Evolutionary conservation across 371 early-diverging fungal species (phyloP), one percentile per base, ranked within the genome.

Genomic region (Actinomortierella wolfii): DNA sequence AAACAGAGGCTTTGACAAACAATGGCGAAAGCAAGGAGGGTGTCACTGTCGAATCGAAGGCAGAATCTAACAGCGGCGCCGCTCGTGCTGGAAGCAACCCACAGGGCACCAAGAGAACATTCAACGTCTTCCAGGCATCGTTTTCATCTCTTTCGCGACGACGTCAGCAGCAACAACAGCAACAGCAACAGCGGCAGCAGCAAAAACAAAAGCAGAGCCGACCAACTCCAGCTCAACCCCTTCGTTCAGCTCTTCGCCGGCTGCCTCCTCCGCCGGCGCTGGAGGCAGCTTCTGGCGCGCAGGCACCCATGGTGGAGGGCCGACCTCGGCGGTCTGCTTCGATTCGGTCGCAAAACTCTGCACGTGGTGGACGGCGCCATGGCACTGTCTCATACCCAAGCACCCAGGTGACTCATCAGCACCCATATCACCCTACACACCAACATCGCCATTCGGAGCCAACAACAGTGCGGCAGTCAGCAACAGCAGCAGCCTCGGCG

Each of bases 211-310:
- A 3, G 47, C 49, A 11, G 7, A 42, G 0, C 1, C 20, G 47
- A 0, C 28, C 51, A 23, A 17, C 48, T 8, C 59, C 67, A 2
- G 44, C 64, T n/a, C 66, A 73, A n/a, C 74, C 74, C 1, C 52
- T 73, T 11, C 67, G 63, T 40, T 62, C 74, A 2, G 74, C 67
- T 5, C 62, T 59, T n/a, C 67, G 59, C 23, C 67, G 74, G 9
- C 43, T 34, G 34, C 34, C 34, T 34, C 34, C 34, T 34, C 34
- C 34, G 4, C 34, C 34, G 7, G 34, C 34, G 7, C 11, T 34
- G 34, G 34, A 34, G 11, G 11, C 34, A 34, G 9, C 57, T 20
- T 44, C 62, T 1, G 24, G 29, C 23, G 29, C 26, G 6, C 11
- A 2, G 3, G 0, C 48, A 2, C 13, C 64, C 14, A 61, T 45